phyloP scores from a whole-genome alignment of 169 alveolate genomes.

The Plasmodium malariae region DNA sequence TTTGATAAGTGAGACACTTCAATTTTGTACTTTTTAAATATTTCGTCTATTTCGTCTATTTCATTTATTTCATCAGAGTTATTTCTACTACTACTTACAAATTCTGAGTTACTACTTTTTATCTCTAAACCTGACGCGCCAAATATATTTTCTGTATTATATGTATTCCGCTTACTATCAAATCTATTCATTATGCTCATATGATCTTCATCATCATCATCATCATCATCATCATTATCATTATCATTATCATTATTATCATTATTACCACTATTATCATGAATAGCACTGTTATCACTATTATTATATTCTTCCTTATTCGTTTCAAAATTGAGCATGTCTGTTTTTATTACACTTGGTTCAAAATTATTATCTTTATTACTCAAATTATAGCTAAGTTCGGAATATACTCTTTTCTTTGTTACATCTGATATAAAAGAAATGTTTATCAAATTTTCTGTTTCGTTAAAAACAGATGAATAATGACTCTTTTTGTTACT shows the following conservation, averaged over 20 bases:
- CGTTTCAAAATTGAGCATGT: neutral
- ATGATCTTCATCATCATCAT: neutral
- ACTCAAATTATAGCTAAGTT: constrained; percentile 22
- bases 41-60: constrained; percentile 34
- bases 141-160: constrained; percentile 19
- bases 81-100: constrained; percentile 9
- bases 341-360: neutral
- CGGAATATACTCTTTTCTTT: constrained; percentile 36
- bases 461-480: neutral
- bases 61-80: constrained; percentile 29
- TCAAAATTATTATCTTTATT: neutral
- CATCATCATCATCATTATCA: neutral
- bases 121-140: neutral
- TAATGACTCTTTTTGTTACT: constrained; percentile 47
- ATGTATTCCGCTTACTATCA: neutral
- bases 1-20: constrained; percentile 64
- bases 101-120: neutral
- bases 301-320: too few relatives aligned
- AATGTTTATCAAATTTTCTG: constrained; percentile 13
- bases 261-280: neutral
- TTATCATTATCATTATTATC: neutral
- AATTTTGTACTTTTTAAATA: constrained; percentile 37
- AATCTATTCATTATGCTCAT: neutral
- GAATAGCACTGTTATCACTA: too few relatives aligned
- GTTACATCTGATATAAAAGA: constrained; percentile 33